phyloP scores from a whole-genome alignment of 345 rosid species.

The Corchorus capsularis region DNA sequence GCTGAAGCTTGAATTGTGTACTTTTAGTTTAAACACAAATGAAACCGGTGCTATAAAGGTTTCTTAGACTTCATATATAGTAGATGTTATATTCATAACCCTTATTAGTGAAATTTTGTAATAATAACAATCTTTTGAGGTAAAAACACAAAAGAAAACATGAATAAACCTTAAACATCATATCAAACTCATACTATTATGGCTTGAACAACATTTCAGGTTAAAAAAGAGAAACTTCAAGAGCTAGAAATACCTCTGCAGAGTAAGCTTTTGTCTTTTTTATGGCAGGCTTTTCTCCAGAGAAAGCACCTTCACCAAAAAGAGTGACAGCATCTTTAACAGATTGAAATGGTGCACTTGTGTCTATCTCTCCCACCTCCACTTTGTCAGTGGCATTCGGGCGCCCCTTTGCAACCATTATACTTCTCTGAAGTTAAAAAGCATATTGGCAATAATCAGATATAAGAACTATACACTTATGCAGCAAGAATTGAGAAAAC shows the following conservation, averaged over 20 bases:
- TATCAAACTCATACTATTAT: constrained; percentile 1
- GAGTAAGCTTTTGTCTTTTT: constrained; percentile 69
- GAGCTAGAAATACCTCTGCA: constrained; percentile 60
- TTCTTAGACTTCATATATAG: not conserved
- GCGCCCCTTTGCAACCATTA: constrained; percentile 75
- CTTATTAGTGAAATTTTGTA: not conserved
- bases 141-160: not conserved
- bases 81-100: not conserved
- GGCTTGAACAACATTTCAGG: not conserved
- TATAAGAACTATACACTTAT: not conserved
- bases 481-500: not conserved
- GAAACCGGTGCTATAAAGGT: not conserved
- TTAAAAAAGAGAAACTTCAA: not conserved
- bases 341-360: constrained; percentile 95
- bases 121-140: not conserved
- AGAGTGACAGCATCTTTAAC: constrained; percentile 92
- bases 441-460: not conserved
- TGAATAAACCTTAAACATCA: not conserved
- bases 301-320: constrained; percentile 89
- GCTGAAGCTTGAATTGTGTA: not conserved
- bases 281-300: constrained; percentile 70
- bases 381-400: constrained; percentile 52
- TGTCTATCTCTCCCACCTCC: constrained; percentile 97
- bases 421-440: constrained; percentile 11
- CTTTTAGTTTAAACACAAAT: not conserved